Base-by-base conservation (phyloP, 2,329 filamentous ascomycete species). In the Ophiostoma montium region DNA sequence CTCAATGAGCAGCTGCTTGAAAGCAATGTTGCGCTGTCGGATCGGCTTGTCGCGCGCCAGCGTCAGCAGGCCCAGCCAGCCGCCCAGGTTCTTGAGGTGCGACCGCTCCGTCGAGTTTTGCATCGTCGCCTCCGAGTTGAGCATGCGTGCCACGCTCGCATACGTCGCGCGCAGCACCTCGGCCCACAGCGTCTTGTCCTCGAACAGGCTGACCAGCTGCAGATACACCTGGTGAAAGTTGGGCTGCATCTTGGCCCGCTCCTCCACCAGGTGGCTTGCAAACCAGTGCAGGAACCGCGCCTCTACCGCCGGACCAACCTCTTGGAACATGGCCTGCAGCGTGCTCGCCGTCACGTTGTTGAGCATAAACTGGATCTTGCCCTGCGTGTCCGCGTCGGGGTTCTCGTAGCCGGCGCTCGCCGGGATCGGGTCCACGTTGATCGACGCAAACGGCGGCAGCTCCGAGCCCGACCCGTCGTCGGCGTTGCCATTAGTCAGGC, bases 321-420 rank as follows among this genome's bases (percentile, higher is more conserved):
- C 88, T 48, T 75, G 74, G 59, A 90, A 82, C 66, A 95, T 95
- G 36, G 82, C 75, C 47, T 86, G 80, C 16, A 98, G 71, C 41
- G 95, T 96, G 38, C 83, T 80, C 57, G 92, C 83, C 0, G 92
- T 96, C 47, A 98, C 82, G 57, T 98, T 98, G 71, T 98, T 98
- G 51, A 98, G 72, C 23, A 94, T 85, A 59, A 98, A 98, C 57
- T 95, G 80, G 35, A 98, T 88, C 63, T 87, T 94, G 63, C 94
- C 92, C 57, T 95, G 89, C 1, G 84, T 76, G 19, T 90, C 85
- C 55, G 86, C 84, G 53, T 83, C 76, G 0, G 92, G 94, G 13
- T 94, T 86, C 59, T 92, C 84, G 56, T 84, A 94, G 15, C 78
- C 65, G 11, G 80, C 70, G 2, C 76, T 74, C 11, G 71, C 68